Evolutionary conservation across 2,329 filamentous ascomycete genomes (phyloP), one percentile per base, ranked within the genome.

Genomic region (Pseudogymnoascus sp.): DNA sequence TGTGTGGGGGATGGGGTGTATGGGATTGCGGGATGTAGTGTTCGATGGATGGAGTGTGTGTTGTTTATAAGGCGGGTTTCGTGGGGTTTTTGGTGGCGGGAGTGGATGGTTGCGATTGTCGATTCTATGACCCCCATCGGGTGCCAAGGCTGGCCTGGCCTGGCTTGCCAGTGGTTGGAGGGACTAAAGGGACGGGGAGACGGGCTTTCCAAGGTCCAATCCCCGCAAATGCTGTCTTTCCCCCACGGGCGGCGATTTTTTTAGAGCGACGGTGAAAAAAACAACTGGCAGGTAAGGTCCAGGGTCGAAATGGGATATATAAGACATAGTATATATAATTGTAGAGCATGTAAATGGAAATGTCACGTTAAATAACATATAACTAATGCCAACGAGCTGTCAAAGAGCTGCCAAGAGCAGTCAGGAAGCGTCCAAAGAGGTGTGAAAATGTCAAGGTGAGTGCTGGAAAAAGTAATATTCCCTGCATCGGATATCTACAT

Each of bases 1-100:
- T 21, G 19, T 44, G 40, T 44, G 42, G 40, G 38, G 40, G n/a
- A 50, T 31, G 23, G 26, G 21, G 46, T 56, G 26, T 19, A 56
- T 31, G n/a, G 26, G n/a, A 33, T 56, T 56, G 26, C 26, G 26
- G 46, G 26, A 33, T 56, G 26, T 17, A 31, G 26, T 46, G 23
- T 7, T 56, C n/a, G 26, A 56, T 56, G 26, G 26, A 56, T 33
- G 46, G 46, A 56, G 46, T 17, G 26, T 53, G 46, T 31, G 46
- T 56, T 56, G 46, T 56, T 56, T 56, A 56, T 56, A 56, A 56
- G 46, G 46, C 46, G 46, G 46, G n/a, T 56, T 56, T 56, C 46
- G 46, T 56, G 46, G 46, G 46, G 46, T 56, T 56, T 56, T 31
- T 56, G 46, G 46, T 56, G 46, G 46, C 46, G 46, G 46, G 46